Evolutionary conservation across 345 rosid species (phyloP), one percentile per base, ranked within the genome.

Genomic region (Dipteronia dyeriana): DNA sequence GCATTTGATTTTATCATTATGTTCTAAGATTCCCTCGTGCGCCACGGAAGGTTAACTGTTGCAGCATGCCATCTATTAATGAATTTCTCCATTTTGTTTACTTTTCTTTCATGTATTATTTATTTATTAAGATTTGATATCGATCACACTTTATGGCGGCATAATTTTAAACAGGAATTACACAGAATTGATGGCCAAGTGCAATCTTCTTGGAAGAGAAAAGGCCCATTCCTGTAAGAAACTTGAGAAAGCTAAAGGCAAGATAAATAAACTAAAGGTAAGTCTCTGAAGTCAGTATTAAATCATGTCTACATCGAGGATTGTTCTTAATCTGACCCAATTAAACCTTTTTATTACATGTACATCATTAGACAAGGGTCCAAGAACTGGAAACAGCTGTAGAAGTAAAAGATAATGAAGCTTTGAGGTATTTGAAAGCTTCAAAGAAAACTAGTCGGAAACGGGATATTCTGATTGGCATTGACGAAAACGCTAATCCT

Each of bases 151-250:
- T 70, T 61, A 73, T 45, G 5, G n/a, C 6, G 68, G 41, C 16
- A 25, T 23, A 10, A 41, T 75, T 70, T 75, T 65, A 49, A 10
- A 53, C 74, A 96, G 98, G 95, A 92, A 88, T 82, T 96, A 94
- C 67, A 92, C 91, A 79, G 97, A 96, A 67, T 79, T 96, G 89
- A 81, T 92, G 89, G 92, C 90, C 20, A 94, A 94, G 86, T 94
- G 98, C 85, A 92, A 90, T 82, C 84, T 89, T 81, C 91, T 90
- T 45, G 97, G 97, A 49, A 88, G 97, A 86, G 97, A 92, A 4
- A 97, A 94, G 84, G 91, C 98, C 72, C 89, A 87, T 73, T 85
- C 88, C 25, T 80, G 84, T 51, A 85, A 80, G 79, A 89, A 85
- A 81, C 94, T 94, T 12, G 97, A 88, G 83, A 92, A 91, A 79